A percentile compares a stretch with the other conserved stretches of the same genome.
phyloP scores from a whole-genome alignment of 2,329 filamentous ascomycete species.

The Trichoderma cornu-damae region DNA sequence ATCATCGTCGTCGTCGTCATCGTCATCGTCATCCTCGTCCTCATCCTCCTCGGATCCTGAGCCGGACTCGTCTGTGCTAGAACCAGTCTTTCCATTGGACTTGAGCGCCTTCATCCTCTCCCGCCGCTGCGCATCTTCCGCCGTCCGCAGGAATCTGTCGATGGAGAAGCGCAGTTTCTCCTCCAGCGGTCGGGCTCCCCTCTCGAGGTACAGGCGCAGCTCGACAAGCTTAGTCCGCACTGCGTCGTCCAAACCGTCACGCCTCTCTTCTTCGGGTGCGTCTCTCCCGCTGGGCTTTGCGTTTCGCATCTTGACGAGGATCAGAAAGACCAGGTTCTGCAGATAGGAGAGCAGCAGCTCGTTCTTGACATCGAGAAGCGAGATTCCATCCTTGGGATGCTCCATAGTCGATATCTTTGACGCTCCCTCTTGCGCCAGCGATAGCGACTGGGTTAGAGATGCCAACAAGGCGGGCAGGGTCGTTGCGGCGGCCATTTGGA shows the following conservation, averaged over 20 bases:
- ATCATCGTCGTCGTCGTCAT: slow-evolving; percentile 35
- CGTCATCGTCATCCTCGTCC: slow-evolving; percentile 37
- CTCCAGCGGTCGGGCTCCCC: slow-evolving; percentile 85
- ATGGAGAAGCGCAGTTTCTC: slow-evolving; percentile 91
- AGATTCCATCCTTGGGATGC: slow-evolving; percentile 81
- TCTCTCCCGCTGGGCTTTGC: slow-evolving; percentile 27
- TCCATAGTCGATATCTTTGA: slow-evolving; percentile 59
- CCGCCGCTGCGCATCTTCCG: slow-evolving; percentile 62
- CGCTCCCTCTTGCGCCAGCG: slow-evolving; percentile 61
- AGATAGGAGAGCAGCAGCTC: slow-evolving; percentile 95
- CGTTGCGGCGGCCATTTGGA: slow-evolving; percentile 46
- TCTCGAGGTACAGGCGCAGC: slow-evolving; percentile 86
- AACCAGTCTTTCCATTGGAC: slow-evolving; percentile 23
- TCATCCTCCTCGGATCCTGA: slow-evolving; percentile 31
- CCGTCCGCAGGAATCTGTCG: slow-evolving; percentile 85
- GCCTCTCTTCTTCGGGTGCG: slow-evolving; percentile 28
- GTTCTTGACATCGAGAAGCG: slow-evolving; percentile 91
- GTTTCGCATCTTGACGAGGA: slow-evolving; percentile 73
- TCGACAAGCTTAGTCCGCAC: slow-evolving; percentile 86
- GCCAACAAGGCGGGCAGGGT: slow-evolving; percentile 48
- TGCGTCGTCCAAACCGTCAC: slow-evolving; percentile 52
- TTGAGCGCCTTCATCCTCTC: slow-evolving; percentile 35
- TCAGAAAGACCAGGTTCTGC: slow-evolving; percentile 85
- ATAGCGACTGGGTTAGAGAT: slow-evolving; percentile 54
- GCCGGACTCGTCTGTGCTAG: slow-evolving; percentile 23